Conservation (phyloP, 192 early-diverging fungal species). For the Gryganskiella cystojenkinii region DNA sequence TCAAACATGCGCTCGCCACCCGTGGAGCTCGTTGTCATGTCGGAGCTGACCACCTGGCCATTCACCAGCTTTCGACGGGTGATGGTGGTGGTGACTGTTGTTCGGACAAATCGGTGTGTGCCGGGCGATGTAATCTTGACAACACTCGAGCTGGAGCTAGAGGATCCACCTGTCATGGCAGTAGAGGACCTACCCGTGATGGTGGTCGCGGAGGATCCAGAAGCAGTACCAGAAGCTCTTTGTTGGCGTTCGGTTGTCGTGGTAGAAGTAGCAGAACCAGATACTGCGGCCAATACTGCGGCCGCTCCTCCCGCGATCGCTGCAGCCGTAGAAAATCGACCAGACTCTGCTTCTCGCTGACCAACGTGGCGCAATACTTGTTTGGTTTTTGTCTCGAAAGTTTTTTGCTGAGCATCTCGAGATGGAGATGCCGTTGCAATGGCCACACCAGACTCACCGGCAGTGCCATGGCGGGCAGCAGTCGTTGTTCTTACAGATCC, state of each 20-base stretch:
- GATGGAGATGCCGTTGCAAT: too few species aligned
- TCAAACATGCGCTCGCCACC: constrained; percentile 47
- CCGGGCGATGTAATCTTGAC: constrained; percentile 34
- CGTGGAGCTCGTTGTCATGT: constrained; percentile 14
- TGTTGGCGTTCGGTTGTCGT: neutral
- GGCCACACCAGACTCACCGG: too few species aligned
- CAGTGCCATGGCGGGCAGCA: neutral
- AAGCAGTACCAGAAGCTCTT: neutral
- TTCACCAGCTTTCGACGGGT: constrained; percentile 38
- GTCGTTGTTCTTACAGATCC: neutral
- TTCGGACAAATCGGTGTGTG: constrained; percentile 32
- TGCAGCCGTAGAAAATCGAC: neutral
- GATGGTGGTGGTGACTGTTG: constrained; percentile 42
- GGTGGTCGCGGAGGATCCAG: neutral
- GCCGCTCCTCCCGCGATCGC: neutral
- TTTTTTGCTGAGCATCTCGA: too few species aligned
- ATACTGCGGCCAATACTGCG: neutral
- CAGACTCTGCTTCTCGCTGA: neutral
- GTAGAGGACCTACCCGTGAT: neutral
- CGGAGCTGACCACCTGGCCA: constrained; percentile 21
- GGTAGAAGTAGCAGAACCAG: neutral
- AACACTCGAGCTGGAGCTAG: neutral
- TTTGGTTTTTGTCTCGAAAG: too few species aligned
- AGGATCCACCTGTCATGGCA: neutral
- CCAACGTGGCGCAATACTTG: too few species aligned